phyloP scores from a whole-genome alignment of 345 rosid species.

The Citrus sp. region DNA sequence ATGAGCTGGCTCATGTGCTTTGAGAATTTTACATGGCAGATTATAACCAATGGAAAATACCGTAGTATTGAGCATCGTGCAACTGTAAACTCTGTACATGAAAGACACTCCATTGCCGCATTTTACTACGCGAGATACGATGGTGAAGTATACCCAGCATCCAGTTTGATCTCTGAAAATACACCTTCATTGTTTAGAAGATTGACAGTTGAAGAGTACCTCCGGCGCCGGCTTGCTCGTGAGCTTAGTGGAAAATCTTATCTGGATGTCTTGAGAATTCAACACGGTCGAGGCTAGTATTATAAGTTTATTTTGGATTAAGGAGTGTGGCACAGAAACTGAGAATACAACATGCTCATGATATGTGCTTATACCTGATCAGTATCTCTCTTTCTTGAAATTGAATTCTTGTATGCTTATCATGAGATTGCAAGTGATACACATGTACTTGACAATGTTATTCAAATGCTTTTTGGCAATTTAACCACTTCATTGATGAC shows the following conservation, averaged over 20 bases:
- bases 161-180: no score
- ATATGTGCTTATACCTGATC: accelerated
- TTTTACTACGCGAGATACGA: slow-evolving; percentile 12
- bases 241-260: slow-evolving; percentile 38
- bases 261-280: slow-evolving; percentile 35
- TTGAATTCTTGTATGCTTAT: no score
- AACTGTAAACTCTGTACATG: slow-evolving; percentile 24
- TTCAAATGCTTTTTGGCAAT: no score
- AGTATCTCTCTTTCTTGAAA: no score
- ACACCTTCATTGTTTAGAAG: slow-evolving; percentile 32
- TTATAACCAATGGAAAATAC: slow-evolving; percentile 38
- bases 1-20: background rate
- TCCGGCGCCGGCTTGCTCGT: slow-evolving; percentile 35
- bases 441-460: no score
- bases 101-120: slow-evolving; percentile 43
- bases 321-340: no score
- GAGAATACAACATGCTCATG: no score
- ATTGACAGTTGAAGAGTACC: slow-evolving; percentile 33
- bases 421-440: no score
- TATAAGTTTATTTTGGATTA: no score
- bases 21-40: slow-evolving; percentile 10
- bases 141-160: no score
- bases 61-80: no score
- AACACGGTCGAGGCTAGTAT: background rate
- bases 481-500: no score